Evolutionary conservation across 441 rosid genomes (phyloP).

Genomic region (Sinapis alba): DNA sequence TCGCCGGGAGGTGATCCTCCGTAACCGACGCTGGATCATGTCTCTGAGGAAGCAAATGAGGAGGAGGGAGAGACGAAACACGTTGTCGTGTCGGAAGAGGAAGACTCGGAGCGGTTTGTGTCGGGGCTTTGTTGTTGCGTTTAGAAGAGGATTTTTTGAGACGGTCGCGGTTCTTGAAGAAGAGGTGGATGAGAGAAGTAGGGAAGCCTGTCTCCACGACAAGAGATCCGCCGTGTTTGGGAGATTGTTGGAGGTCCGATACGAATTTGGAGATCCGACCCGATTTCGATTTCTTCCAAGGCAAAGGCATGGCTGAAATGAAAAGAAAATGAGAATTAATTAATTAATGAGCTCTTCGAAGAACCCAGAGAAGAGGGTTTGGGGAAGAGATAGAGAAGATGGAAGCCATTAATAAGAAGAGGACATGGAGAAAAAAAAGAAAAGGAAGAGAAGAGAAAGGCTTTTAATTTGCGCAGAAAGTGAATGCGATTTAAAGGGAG

Average conservation of each 20-base stretch:
- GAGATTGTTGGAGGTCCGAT: conserved; percentile 60
- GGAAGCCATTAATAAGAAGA: conserved; percentile 36
- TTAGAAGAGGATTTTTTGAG: conserved; percentile 50
- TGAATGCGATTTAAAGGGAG: conserved; percentile 8
- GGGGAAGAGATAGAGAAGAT: conserved; percentile 37
- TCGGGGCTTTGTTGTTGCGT: conserved; percentile 14
- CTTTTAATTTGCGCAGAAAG: conserved; percentile 29
- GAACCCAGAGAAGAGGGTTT: conserved; percentile 40
- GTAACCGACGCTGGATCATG: conserved; percentile 5
- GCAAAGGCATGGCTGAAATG: conserved; percentile 59
- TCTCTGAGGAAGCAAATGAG: not conserved
- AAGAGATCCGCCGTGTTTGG: conserved; percentile 68
- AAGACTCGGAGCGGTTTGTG: not conserved
- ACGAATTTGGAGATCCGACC: conserved; percentile 66
- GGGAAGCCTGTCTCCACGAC: conserved; percentile 94
- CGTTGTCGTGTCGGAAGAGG: conserved; percentile 18
- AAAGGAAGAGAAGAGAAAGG: conserved; percentile 3
- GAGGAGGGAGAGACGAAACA: conserved; percentile 7
- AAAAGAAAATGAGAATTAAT: not conserved
- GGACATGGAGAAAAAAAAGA: conserved; percentile 28
- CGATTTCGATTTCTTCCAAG: conserved; percentile 68
- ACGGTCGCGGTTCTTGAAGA: conserved; percentile 80
- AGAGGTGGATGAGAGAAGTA: conserved; percentile 81
- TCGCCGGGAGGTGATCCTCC: conserved; percentile 3
- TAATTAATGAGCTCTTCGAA: conserved; percentile 3